A percentile compares a stretch with the other conserved stretches of the same genome.
phyloP scores from a whole-genome alignment of 768 basidiomycete genomes.

The Boletus rubroflammeus region DNA sequence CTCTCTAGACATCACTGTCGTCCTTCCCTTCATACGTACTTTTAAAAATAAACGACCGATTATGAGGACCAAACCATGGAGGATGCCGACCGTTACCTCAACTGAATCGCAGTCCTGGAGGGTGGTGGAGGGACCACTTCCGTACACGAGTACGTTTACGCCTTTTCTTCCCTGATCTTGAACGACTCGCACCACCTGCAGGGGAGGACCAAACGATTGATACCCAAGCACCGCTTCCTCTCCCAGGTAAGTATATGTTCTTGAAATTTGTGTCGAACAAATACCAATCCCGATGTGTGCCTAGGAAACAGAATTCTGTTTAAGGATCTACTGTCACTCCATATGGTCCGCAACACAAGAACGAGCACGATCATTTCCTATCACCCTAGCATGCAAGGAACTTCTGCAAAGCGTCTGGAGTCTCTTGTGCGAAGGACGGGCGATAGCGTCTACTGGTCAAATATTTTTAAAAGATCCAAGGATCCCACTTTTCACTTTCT shows the following conservation, averaged over 20 bases:
- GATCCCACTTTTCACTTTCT: conserved; percentile 35
- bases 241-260: conserved; percentile 12
- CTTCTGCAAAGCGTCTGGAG: conserved; percentile 26
- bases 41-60: conserved; percentile 30
- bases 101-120: not conserved
- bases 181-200: not conserved
- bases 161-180: not conserved
- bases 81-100: conserved; percentile 14
- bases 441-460: conserved; percentile 36
- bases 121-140: not conserved
- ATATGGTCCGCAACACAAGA: conserved; percentile 34
- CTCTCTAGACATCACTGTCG: conserved; percentile 41
- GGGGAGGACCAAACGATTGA: conserved; percentile 25
- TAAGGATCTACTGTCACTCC: conserved; percentile 36
- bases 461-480: conserved; percentile 25
- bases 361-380: conserved; percentile 36
- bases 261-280: not conserved
- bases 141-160: conserved; percentile 10
- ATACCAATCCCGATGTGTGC: not conserved
- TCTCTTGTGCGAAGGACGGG: conserved; percentile 25
- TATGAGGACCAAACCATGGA: conserved; percentile 11
- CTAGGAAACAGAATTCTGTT: conserved; percentile 22
- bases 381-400: conserved; percentile 23
- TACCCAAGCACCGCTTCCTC: conserved; percentile 29
- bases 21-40: conserved; percentile 40